These are phyloP conservation scores for Kazachstania taianensis DNA, from an alignment of 805 yeast species.

Conservation along the genomic window DNA sequence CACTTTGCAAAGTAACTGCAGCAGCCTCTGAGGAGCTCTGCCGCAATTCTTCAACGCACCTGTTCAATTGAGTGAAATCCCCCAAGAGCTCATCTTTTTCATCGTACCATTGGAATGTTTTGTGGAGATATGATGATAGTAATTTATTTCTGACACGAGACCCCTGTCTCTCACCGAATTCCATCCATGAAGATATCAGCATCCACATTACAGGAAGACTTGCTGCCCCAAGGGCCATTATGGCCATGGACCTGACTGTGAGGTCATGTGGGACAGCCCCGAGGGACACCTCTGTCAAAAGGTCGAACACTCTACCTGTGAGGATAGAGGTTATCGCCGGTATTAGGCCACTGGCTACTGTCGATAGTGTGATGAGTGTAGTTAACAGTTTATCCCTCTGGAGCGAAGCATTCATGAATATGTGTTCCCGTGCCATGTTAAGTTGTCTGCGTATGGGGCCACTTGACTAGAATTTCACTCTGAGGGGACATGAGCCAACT, in stretches of 20 bases:
- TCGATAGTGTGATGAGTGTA: conserved; percentile 28
- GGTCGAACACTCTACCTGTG: conserved; percentile 53
- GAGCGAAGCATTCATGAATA: conserved; percentile 17
- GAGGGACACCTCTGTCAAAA: conserved; percentile 22
- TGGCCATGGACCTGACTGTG: conserved; percentile 31
- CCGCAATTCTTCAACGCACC: conserved; percentile 68
- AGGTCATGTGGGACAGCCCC: conserved; percentile 27
- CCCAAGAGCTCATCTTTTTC: conserved; percentile 43
- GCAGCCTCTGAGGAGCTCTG: conserved; percentile 57
- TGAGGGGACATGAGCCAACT: no score
- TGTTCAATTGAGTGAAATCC: conserved; percentile 49
- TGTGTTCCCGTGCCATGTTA: no score
- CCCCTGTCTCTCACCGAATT: conserved; percentile 64
- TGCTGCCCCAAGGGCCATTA: conserved; percentile 39
- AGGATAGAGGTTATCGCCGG: conserved; percentile 55
- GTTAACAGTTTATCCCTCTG: conserved; percentile 20
- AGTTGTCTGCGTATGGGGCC: no score
- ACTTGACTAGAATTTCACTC: no score
- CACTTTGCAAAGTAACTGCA: conserved; percentile 45
- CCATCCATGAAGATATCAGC: conserved; percentile 52
- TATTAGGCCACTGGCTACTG: conserved; percentile 43
- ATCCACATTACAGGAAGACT: conserved; percentile 39
- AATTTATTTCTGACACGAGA: conserved; percentile 41
- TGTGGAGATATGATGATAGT: conserved; percentile 34
- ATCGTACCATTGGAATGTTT: conserved; percentile 57